Conservation (phyloP, 305 asterid genomes). For the Striga hermonthica region DNA sequence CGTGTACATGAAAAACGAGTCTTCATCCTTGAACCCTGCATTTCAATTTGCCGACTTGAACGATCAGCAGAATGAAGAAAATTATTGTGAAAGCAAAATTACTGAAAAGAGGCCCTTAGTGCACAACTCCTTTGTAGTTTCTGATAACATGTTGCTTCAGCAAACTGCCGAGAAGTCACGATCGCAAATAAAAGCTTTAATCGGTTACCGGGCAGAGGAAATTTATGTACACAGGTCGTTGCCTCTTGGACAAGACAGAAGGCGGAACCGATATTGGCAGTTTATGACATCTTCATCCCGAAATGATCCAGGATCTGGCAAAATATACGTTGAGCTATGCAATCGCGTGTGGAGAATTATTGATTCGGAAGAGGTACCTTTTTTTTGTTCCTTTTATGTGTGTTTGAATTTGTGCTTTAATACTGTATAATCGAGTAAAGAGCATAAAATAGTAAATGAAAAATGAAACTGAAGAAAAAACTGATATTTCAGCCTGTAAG, state of each 20-base stretch:
- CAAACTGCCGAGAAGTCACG: conserved; percentile 55
- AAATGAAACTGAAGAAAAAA: background rate
- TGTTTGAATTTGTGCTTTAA: too few species aligned
- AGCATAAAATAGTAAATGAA: too few species aligned
- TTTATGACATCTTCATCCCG: conserved; percentile 61
- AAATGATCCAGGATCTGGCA: conserved; percentile 72
- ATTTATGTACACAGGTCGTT: conserved; percentile 60
- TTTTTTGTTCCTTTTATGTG: conserved; percentile 3
- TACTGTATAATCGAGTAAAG: too few species aligned
- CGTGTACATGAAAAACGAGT: conserved; percentile 40
- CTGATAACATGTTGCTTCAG: conserved; percentile 35
- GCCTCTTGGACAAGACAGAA: conserved; percentile 70
- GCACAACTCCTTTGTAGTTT: conserved; percentile 39
- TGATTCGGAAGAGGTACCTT: conserved; percentile 55
- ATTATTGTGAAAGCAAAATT: conserved; percentile 32
- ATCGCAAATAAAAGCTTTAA: conserved; percentile 57
- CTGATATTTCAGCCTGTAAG: background rate
- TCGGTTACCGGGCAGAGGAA: conserved; percentile 69
- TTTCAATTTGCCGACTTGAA: conserved; percentile 46
- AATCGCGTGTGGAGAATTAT: conserved; percentile 57
- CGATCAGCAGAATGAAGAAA: conserved; percentile 44
- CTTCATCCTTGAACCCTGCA: conserved; percentile 33
- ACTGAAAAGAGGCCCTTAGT: conserved; percentile 42
- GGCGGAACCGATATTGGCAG: conserved; percentile 70
- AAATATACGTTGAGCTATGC: conserved; percentile 56